phyloP scores from a whole-genome alignment of 768 basidiomycete genomes.

The Termitomyces sp. region DNA sequence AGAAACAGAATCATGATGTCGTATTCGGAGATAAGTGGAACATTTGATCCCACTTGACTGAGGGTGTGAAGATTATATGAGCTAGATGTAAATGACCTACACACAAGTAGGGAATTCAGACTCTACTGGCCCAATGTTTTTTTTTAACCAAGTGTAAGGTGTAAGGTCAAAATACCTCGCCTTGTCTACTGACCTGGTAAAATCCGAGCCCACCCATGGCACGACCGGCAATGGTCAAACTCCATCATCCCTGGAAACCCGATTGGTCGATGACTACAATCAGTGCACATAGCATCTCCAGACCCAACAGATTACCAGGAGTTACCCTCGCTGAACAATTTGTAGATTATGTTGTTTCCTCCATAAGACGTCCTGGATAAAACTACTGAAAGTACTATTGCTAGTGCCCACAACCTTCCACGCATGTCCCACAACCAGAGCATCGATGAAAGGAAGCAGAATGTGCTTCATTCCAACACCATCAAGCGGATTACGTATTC shows the following conservation, averaged over 20 bases:
- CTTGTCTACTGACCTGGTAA: not conserved
- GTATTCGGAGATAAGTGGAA: constrained; percentile 15
- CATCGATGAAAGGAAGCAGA: constrained; percentile 64
- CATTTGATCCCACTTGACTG: constrained; percentile 13
- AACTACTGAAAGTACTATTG: constrained; percentile 72
- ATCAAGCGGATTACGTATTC: constrained; percentile 41
- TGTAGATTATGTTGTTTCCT: constrained; percentile 46
- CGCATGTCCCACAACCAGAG: constrained; percentile 59
- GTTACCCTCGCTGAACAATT: constrained; percentile 45
- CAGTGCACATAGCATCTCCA: not conserved
- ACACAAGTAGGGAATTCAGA: not conserved
- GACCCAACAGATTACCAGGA: not conserved
- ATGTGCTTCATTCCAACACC: constrained; percentile 40
- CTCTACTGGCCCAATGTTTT: not conserved
- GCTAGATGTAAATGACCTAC: not conserved
- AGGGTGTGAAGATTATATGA: not conserved
- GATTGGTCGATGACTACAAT: not conserved
- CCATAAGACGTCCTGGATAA: constrained; percentile 66
- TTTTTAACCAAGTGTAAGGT: too few relatives aligned
- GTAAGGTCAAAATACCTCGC: too few relatives aligned
- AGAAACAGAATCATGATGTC: constrained; percentile 26
- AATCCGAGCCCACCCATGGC: not conserved
- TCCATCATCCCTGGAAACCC: not conserved
- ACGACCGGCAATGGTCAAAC: not conserved
- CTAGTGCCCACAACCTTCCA: constrained; percentile 61